Percentiles rank a stretch among this genome's conserved stretches.
phyloP scores from a whole-genome alignment of 306 rosid genomes.

The Vigna radiata region DNA sequence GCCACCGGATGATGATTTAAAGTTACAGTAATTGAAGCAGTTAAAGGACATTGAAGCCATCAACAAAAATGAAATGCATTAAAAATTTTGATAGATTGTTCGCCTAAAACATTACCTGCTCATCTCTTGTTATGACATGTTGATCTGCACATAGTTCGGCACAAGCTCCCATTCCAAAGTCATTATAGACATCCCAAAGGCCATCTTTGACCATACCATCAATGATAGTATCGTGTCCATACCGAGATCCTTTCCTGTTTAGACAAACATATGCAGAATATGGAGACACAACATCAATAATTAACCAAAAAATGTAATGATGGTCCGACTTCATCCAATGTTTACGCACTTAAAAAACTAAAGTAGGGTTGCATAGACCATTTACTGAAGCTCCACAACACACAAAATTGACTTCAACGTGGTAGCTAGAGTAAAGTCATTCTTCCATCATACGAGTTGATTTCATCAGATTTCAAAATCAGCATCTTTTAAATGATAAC shows the following conservation, averaged over 20 bases:
- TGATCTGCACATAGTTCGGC: constrained; percentile 85
- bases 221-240: constrained; percentile 81
- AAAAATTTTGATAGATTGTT: constrained; percentile 30
- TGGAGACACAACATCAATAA: constrained; percentile 4
- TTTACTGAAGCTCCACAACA: constrained; percentile 13
- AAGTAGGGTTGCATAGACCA: constrained; percentile 3
- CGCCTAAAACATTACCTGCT: constrained; percentile 67
- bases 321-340: constrained; percentile 15
- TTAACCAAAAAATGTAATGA: constrained; percentile 24
- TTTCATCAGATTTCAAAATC: constrained; percentile 31
- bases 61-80: neutral
- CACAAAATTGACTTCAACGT: constrained; percentile 1
- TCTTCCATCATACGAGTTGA: constrained; percentile 8
- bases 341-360: constrained; percentile 33
- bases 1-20: neutral
- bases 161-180: constrained; percentile 88
- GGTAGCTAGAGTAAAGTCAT: constrained; percentile 20
- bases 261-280: constrained; percentile 34
- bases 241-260: constrained; percentile 85
- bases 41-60: constrained; percentile 16
- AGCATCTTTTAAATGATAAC: neutral
- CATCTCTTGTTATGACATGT: constrained; percentile 74
- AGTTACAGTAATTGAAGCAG: constrained; percentile 19
- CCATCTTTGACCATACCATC: constrained; percentile 98
- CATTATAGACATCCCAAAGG: constrained; percentile 96